These are phyloP conservation scores for Globisporangium recalcitrans DNA, from an alignment of 352 stramenopile genomes.

Conservation along the genomic window DNA sequence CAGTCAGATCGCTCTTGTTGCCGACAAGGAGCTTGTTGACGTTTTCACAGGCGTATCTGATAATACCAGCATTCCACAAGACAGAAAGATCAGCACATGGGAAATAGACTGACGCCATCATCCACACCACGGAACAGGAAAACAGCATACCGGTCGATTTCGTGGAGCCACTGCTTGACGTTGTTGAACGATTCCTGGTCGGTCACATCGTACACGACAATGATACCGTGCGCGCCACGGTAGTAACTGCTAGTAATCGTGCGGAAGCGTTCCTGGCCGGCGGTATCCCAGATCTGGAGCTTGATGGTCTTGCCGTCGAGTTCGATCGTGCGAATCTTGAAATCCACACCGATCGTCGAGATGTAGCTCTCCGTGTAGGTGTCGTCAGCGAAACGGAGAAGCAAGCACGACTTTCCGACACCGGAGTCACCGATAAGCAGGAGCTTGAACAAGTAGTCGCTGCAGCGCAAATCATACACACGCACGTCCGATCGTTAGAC, in stretches of 20 bases:
- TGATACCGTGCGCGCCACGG: slow-evolving; percentile 98
- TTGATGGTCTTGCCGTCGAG: slow-evolving; percentile 99
- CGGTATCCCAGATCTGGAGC: slow-evolving; percentile 99
- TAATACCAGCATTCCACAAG: no score
- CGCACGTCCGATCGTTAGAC: slow-evolving; percentile 11
- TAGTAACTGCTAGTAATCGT: slow-evolving; percentile 99
- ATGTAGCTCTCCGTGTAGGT: slow-evolving; percentile 99
- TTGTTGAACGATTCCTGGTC: slow-evolving; percentile 97
- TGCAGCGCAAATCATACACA: slow-evolving; percentile 21
- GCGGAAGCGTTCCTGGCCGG: slow-evolving; percentile 99
- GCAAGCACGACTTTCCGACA: slow-evolving; percentile 98
- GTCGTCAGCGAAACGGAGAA: slow-evolving; percentile 99
- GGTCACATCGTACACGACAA: slow-evolving; percentile 99
- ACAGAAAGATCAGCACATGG: neutral
- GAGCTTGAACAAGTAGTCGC: slow-evolving; percentile 99
- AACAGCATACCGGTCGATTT: slow-evolving; percentile 67
- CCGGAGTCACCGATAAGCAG: slow-evolving; percentile 97
- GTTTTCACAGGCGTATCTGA: slow-evolving; percentile 95
- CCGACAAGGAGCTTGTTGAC: slow-evolving; percentile 96
- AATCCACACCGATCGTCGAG: slow-evolving; percentile 99
- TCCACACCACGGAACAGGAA: neutral
- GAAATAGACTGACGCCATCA: neutral
- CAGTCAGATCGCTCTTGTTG: slow-evolving; percentile 97
- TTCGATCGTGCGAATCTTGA: slow-evolving; percentile 99
- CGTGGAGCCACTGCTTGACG: slow-evolving; percentile 97